phyloP scores from a whole-genome alignment of 2,329 filamentous ascomycete species.

The Cladorrhinum sp. region DNA sequence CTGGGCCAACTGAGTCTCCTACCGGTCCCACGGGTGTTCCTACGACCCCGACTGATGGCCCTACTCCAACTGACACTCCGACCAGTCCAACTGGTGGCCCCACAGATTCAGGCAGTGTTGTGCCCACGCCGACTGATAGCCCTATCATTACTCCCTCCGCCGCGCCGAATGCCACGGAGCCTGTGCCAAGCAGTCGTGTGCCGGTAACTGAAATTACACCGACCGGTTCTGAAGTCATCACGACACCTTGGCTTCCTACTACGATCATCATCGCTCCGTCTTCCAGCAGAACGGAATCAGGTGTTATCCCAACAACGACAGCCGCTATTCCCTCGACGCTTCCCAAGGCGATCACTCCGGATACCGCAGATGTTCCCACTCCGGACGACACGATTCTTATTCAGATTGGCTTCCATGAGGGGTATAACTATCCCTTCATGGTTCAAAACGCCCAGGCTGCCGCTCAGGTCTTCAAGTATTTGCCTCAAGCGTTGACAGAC shows the following conservation, averaged over 20 bases:
- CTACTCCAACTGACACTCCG: not conserved
- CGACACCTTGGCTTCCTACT: constrained; percentile 54
- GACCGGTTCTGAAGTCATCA: constrained; percentile 31
- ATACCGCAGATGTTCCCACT: constrained; percentile 47
- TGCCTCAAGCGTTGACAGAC: constrained; percentile 68
- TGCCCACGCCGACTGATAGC: not conserved
- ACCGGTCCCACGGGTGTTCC: too few species aligned
- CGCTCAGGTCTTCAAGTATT: constrained; percentile 77
- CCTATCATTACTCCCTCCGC: not conserved
- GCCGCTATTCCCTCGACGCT: constrained; percentile 58
- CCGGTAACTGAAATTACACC: constrained; percentile 20
- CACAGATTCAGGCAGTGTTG: too few species aligned
- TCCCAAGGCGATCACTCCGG: constrained; percentile 73
- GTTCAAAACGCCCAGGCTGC: constrained; percentile 67
- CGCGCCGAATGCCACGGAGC: constrained; percentile 2
- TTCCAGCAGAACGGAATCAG: constrained; percentile 33
- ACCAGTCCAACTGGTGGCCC: not conserved
- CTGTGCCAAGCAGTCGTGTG: not conserved
- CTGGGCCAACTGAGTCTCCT: too few species aligned
- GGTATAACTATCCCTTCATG: constrained; percentile 82
- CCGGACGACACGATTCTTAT: constrained; percentile 68
- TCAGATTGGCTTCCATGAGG: constrained; percentile 79
- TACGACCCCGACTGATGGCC: not conserved
- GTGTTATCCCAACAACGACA: constrained; percentile 28
- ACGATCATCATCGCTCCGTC: constrained; percentile 58